A percentile compares a stretch with the other conserved stretches of the same genome.
phyloP scores from a whole-genome alignment of 2,329 filamentous ascomycete species.

The Alternaria arbusti region DNA sequence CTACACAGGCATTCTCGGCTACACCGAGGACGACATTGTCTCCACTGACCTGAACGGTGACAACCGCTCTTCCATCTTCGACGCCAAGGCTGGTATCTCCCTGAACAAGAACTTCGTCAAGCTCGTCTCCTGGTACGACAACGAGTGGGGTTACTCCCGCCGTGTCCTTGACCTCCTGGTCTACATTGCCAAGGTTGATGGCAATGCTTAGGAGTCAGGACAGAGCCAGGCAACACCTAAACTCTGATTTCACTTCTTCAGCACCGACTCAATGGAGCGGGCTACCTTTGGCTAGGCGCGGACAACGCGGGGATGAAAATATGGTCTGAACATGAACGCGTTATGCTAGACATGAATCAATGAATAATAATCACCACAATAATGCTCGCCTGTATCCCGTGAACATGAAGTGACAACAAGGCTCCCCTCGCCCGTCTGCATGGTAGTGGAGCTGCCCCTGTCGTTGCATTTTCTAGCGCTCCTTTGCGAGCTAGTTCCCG shows the following conservation, averaged over 20 bases:
- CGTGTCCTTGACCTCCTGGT: conserved; percentile 63
- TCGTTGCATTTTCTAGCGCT: conserved; percentile 29
- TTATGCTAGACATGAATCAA: conserved; percentile 39
- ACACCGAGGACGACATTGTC: conserved; percentile 97
- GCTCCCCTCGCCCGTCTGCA: conserved; percentile 16
- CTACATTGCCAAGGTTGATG: conserved; percentile 54
- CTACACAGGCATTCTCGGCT: conserved; percentile 78
- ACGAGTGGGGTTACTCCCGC: conserved; percentile 99
- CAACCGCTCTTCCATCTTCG: conserved; percentile 95
- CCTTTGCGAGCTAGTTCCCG: conserved; percentile 23
- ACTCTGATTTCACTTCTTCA: conserved; percentile 31
- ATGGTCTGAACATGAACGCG: conserved; percentile 20
- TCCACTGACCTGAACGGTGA: conserved; percentile 94
- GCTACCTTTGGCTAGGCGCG: conserved; percentile 11
- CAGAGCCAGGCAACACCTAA: conserved; percentile 44
- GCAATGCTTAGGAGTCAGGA: conserved; percentile 52
- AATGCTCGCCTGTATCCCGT: not conserved
- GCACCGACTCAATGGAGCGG: conserved; percentile 1
- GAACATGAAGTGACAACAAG: conserved; percentile 10
- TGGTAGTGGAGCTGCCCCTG: conserved; percentile 27
- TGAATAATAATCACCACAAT: conserved; percentile 29
- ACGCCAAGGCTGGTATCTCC: conserved; percentile 98
- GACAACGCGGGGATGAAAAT: conserved; percentile 21
- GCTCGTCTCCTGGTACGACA: conserved; percentile 98
- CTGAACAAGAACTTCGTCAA: conserved; percentile 99